These are phyloP conservation scores for Dendrothele bispora DNA, from an alignment of 768 basidiomycete genomes.

Conservation along the genomic window DNA sequence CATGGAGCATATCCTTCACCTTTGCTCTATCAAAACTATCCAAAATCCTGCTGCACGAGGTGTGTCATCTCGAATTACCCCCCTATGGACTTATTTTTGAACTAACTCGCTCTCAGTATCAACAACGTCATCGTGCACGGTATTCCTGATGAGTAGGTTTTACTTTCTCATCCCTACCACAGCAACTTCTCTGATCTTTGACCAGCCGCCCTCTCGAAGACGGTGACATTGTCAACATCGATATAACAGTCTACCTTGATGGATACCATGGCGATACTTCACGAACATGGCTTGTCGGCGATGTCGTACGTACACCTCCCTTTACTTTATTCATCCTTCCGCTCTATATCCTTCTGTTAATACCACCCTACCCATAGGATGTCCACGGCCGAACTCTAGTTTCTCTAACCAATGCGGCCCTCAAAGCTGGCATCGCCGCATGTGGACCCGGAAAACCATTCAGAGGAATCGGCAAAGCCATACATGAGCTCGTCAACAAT, in stretches of 20 bases:
- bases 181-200: not conserved
- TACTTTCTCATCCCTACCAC: not conserved
- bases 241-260: conserved; percentile 81
- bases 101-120: conserved; percentile 61
- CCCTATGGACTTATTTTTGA: too few relatives aligned
- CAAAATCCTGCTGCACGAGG: conserved; percentile 78
- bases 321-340: not conserved
- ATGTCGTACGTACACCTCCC: conserved; percentile 51
- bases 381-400: conserved; percentile 66
- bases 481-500: conserved; percentile 48
- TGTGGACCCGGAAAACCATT: conserved; percentile 77
- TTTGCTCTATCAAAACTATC: conserved; percentile 71
- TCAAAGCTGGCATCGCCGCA: conserved; percentile 66
- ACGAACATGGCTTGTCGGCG: conserved; percentile 76
- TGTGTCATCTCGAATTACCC: conserved; percentile 16
- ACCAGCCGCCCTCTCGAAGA: conserved; percentile 74
- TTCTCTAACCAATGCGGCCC: conserved; percentile 56
- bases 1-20: conserved; percentile 86
- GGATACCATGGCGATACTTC: conserved; percentile 93
- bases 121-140: conserved; percentile 89
- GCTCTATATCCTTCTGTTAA: not conserved
- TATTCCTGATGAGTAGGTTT: conserved; percentile 82
- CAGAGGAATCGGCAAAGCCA: conserved; percentile 68
- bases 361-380: conserved; percentile 48
- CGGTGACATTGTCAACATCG: conserved; percentile 87